These are phyloP conservation scores for Fusarium ambrosium DNA, from an alignment of 2,329 filamentous ascomycete species.

Conservation along the genomic window DNA sequence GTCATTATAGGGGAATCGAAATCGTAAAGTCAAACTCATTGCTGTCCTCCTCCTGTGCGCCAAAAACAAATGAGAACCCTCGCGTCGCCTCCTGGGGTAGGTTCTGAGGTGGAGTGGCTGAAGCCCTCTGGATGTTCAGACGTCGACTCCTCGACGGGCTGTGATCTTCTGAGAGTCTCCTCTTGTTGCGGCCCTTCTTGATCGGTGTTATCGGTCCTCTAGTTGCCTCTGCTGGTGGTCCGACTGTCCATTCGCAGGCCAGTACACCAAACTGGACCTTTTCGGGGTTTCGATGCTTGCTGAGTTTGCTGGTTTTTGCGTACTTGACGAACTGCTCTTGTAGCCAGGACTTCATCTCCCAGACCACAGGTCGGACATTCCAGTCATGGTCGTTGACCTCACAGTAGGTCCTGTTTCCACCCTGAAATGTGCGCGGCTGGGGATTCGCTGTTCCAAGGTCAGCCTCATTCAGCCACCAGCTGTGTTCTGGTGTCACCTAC, in stretches of 20 bases:
- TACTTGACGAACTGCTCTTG: constrained; percentile 55
- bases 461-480: constrained; percentile 3
- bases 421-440: constrained; percentile 28
- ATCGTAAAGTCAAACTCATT: constrained; percentile 47
- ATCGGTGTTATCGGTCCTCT: constrained; percentile 20
- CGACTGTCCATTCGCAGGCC: constrained; percentile 57
- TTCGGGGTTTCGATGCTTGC: constrained; percentile 51
- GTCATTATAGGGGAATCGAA: constrained; percentile 27
- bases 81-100: constrained; percentile 14
- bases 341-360: constrained; percentile 56
- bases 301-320: constrained; percentile 51
- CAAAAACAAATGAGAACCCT: constrained; percentile 43
- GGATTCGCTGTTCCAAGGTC: constrained; percentile 18
- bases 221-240: constrained; percentile 29
- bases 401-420: constrained; percentile 48
- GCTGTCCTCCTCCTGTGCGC: constrained; percentile 13
- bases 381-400: constrained; percentile 53
- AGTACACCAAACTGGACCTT: constrained; percentile 58
- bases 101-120: neutral
- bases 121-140: constrained; percentile 11
- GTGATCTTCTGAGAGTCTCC: constrained; percentile 43
- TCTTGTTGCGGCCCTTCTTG: constrained; percentile 48
- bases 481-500: constrained; percentile 17
- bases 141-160: constrained; percentile 35
- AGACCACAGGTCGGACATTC: constrained; percentile 53